Conservation (phyloP, 306 rosid genomes). For the Cucurbita moschata region DNA sequence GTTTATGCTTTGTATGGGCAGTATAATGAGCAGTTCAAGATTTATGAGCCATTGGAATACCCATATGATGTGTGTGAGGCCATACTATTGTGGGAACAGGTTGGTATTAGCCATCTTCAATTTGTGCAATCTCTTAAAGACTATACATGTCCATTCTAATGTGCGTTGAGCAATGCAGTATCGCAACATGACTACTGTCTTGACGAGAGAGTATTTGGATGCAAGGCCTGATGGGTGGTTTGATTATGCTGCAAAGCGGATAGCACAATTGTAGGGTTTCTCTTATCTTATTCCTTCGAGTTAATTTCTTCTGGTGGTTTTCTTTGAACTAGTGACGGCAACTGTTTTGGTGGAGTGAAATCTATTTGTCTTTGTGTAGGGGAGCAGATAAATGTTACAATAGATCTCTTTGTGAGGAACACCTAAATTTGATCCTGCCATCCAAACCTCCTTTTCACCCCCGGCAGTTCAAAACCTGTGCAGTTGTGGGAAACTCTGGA, state of each 20-base stretch:
- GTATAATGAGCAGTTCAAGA: conserved; percentile 82
- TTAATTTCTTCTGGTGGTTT: neutral
- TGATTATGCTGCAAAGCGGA: conserved; percentile 77
- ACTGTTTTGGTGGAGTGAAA: neutral
- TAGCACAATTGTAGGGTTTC: conserved; percentile 71
- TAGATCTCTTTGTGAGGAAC: conserved; percentile 75
- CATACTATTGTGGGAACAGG: conserved; percentile 91
- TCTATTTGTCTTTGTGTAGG: conserved; percentile 22
- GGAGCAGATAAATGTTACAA: conserved; percentile 66
- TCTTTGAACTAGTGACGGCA: neutral
- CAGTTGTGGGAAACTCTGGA: conserved; percentile 98
- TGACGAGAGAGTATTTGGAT: conserved; percentile 89
- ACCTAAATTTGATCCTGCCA: conserved; percentile 69
- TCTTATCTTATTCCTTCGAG: neutral
- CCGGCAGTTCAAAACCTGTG: conserved; percentile 64
- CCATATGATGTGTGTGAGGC: conserved; percentile 69
- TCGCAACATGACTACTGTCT: conserved; percentile 90
- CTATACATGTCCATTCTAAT: conserved; percentile 15
- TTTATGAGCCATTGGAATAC: conserved; percentile 76
- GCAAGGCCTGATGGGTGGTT: conserved; percentile 81
- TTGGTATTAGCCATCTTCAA: conserved; percentile 17
- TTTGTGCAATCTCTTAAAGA: neutral
- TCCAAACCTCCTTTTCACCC: conserved; percentile 87
- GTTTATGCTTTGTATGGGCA: conserved; percentile 23
- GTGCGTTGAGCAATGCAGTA: conserved; percentile 42